A percentile compares a stretch with the other conserved stretches of the same genome.
Conservation (phyloP, 2,329 filamentous ascomycete genomes). For the Penicillium rolfsii region DNA sequence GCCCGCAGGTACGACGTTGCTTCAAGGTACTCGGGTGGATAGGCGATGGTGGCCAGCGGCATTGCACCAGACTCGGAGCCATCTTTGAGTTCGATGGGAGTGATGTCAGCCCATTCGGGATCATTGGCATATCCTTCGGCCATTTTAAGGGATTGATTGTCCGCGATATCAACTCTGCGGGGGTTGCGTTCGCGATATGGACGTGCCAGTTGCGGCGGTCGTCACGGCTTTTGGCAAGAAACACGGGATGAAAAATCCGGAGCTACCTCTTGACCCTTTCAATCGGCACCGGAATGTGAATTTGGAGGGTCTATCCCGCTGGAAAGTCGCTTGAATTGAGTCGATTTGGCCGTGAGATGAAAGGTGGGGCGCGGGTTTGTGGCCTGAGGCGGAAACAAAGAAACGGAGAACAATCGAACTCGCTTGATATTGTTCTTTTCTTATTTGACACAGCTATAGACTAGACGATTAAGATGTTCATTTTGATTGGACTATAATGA, state of each 20-base stretch:
- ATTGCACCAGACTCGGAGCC: constrained; percentile 57
- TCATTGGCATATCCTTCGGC: constrained; percentile 61
- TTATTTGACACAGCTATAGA: not conserved
- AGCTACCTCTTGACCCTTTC: not conserved
- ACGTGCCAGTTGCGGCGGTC: not conserved
- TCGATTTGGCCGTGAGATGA: constrained; percentile 13
- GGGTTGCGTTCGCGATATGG: not conserved
- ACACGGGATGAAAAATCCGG: too few species aligned
- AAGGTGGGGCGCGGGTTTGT: constrained; percentile 29
- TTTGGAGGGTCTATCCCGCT: not conserved
- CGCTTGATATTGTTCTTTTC: constrained; percentile 19
- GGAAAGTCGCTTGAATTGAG: not conserved
- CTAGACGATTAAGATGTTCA: not conserved
- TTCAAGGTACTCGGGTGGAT: constrained; percentile 85
- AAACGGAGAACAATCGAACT: constrained; percentile 25
- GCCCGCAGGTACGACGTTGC: constrained; percentile 92
- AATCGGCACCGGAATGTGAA: not conserved
- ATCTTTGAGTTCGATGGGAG: constrained; percentile 81
- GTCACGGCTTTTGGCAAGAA: too few species aligned
- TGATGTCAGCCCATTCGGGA: constrained; percentile 80
- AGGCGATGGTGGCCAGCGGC: constrained; percentile 90
- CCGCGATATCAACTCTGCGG: constrained; percentile 18
- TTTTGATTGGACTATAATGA: not conserved
- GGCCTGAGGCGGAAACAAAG: constrained; percentile 38
- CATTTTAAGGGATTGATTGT: constrained; percentile 27